phyloP scores from a whole-genome alignment of 75 land plant species.

The Cupressus sempervirens region DNA sequence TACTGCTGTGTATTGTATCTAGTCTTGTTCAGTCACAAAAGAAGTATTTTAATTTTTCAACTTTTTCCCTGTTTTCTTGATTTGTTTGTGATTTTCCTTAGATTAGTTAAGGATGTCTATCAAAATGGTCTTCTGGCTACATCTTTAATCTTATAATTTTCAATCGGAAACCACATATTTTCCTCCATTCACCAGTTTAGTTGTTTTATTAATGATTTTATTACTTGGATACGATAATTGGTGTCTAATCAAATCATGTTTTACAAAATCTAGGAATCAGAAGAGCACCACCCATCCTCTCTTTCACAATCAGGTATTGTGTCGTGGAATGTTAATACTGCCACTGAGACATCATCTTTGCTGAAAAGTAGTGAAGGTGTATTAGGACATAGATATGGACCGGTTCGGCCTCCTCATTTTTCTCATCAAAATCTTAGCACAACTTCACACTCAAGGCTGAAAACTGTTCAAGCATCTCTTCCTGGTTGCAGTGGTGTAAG shows the following conservation, averaged over 20 bases:
- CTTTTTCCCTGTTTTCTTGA: neutral
- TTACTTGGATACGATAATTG: neutral
- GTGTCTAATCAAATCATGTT: neutral
- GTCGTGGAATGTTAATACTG: neutral
- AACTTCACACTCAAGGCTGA: conserved; percentile 13
- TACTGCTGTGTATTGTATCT: conserved; percentile 3
- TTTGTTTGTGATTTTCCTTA: neutral
- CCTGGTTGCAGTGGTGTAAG: neutral
- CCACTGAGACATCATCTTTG: conserved; percentile 7
- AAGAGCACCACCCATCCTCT: conserved; percentile 11
- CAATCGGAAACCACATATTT: neutral
- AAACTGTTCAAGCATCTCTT: neutral
- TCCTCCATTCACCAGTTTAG: neutral
- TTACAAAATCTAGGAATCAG: conserved; percentile 4
- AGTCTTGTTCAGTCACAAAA: neutral
- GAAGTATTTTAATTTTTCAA: neutral
- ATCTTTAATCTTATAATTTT: neutral
- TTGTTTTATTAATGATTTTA: neutral
- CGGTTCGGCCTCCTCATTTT: conserved; percentile 6
- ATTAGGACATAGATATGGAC: conserved; percentile 5
- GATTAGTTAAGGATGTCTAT: neutral
- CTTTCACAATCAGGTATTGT: conserved; percentile 6
- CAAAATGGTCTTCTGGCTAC: conserved; percentile 1
- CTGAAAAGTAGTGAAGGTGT: conserved; percentile 5
- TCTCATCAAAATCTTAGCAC: conserved; percentile 7